Conservation (phyloP, 2,329 filamentous ascomycete genomes). For the Cladosporium sp. region DNA sequence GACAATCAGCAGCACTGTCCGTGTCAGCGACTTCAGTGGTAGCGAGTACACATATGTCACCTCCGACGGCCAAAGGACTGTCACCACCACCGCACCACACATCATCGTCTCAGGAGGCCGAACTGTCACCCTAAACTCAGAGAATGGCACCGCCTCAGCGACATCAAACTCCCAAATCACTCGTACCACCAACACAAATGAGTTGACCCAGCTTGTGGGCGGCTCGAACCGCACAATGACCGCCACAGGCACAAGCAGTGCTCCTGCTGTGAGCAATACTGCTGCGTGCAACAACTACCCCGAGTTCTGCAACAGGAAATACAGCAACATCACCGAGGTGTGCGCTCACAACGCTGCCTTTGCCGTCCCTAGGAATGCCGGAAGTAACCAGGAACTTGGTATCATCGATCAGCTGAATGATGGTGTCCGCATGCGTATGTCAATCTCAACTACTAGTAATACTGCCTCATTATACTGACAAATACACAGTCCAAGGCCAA, state of each 20-base stretch:
- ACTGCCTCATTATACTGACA: neutral
- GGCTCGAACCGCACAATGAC: constrained; percentile 27
- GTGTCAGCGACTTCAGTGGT: constrained; percentile 29
- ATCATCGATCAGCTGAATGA: constrained; percentile 76
- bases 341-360: constrained; percentile 83
- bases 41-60: constrained; percentile 34
- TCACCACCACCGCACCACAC: constrained; percentile 30
- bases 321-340: constrained; percentile 79
- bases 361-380: constrained; percentile 67
- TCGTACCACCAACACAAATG: constrained; percentile 19
- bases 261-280: constrained; percentile 63
- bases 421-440: constrained; percentile 61
- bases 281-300: constrained; percentile 73
- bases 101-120: constrained; percentile 16
- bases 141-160: constrained; percentile 29
- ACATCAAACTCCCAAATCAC: constrained; percentile 30
- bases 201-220: constrained; percentile 17
- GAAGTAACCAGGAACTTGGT: constrained; percentile 70
- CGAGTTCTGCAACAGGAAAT: constrained; percentile 75
- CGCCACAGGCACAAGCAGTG: constrained; percentile 33
- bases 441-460: neutral
- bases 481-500: constrained; percentile 58
- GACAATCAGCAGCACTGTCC: constrained; percentile 29
- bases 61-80: constrained; percentile 31
- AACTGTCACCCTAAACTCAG: constrained; percentile 27